Evolutionary conservation across 257 asterid genomes (phyloP), one percentile per base, ranked within the genome.

Genomic region (Ilex asprella): DNA sequence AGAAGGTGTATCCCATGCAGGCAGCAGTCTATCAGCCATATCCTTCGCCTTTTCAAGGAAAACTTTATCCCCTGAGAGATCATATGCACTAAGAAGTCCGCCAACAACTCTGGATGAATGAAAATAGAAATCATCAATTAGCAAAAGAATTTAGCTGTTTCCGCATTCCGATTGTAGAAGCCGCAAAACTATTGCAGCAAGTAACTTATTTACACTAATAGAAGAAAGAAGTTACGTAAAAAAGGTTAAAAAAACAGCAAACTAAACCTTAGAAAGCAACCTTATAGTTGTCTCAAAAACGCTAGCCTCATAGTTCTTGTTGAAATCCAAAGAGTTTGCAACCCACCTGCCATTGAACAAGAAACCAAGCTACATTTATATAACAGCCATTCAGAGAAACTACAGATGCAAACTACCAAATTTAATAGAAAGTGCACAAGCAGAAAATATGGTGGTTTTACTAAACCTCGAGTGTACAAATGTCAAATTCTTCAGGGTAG

Each of bases 231-330:
- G 71, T 67, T 35, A 0, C 1, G 8, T 35, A 3, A 3, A 35
- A 65, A 61, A 58, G 72, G 66, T 39, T 62, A 79, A 66, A 39
- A 60, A 78, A 65, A 74, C 67, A 68, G 59, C 74, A 73, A 63
- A 78, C 69, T 84, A 85, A 89, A 93, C 95, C 92, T 84, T 82
- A 85, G 76, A 85, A 82, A 84, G 92, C 86, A 86, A 93, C 99
- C 99, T 93, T 93, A 93, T 93, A 90, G 99, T 93, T 78, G 99
- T 93, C 88, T 93, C 99, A 52, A 93, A 93, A 71, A 93, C 99
- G 59, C 99, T 93, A 41, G 97, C 99, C 59, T 93, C 99, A 73
- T 93, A 93, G 72, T 86, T 80, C 90, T 87, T 93, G 95, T 93
- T 76, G 69, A 93, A 93, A 67, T 87, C 90, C 96, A 93, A 80